These are phyloP conservation scores for Erysimum cheiri DNA, from an alignment of 441 rosid genomes.

Conservation along the genomic window DNA sequence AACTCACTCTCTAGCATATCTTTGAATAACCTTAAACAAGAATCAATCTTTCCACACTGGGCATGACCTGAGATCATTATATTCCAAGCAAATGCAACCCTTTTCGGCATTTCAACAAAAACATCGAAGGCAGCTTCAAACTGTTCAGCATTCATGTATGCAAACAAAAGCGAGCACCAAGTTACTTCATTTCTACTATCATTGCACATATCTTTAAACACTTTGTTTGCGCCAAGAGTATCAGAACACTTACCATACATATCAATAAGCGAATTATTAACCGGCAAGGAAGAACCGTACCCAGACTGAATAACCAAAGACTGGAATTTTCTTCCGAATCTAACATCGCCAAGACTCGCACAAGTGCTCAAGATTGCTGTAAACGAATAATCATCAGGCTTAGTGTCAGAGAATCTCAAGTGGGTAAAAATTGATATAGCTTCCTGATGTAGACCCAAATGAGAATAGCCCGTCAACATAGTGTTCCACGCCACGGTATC, in stretches of 20 bases:
- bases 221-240: constrained; percentile 55
- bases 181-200: constrained; percentile 63
- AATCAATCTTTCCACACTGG: constrained; percentile 52
- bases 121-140: constrained; percentile 51
- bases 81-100: constrained; percentile 71
- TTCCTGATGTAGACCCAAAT: constrained; percentile 58
- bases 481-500: constrained; percentile 79
- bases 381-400: constrained; percentile 67
- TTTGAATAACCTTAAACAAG: constrained; percentile 54
- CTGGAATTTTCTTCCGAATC: constrained; percentile 57
- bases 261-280: constrained; percentile 70
- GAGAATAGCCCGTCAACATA: constrained; percentile 70
- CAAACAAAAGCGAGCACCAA: constrained; percentile 88
- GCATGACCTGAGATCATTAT: constrained; percentile 69
- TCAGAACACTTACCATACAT: constrained; percentile 79
- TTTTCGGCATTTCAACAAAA: constrained; percentile 59
- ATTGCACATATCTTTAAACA: constrained; percentile 56
- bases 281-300: constrained; percentile 51
- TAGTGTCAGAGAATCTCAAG: constrained; percentile 48
- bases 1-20: constrained; percentile 55
- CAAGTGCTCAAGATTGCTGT: constrained; percentile 66
- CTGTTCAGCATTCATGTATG: constrained; percentile 54
- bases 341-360: constrained; percentile 48
- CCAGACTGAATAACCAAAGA: constrained; percentile 55
- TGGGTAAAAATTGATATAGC: constrained; percentile 53